Conservation (phyloP, 2,329 filamentous ascomycete genomes). For the Sarocladiaceae sp. region DNA sequence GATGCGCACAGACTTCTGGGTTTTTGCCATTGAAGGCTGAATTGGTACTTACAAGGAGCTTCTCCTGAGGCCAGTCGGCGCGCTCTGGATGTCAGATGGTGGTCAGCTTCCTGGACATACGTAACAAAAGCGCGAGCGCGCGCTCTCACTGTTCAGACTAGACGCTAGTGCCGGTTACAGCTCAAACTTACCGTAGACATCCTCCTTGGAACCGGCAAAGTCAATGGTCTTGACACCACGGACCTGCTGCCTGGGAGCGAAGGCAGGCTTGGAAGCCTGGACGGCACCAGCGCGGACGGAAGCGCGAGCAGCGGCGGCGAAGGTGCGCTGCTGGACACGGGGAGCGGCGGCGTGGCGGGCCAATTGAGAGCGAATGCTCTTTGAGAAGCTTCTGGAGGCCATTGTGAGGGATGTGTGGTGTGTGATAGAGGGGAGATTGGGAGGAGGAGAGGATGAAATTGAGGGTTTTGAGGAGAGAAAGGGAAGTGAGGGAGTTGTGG, state of each 20-base stretch:
- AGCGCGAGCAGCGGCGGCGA: constrained; percentile 54
- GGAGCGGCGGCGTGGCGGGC: constrained; percentile 58
- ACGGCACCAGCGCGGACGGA: constrained; percentile 48
- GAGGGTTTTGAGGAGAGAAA: neutral
- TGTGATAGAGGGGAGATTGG: constrained; percentile 16
- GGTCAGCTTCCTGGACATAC: constrained; percentile 18
- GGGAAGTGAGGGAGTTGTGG: neutral
- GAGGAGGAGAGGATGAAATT: constrained; percentile 8
- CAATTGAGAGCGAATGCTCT: constrained; percentile 57
- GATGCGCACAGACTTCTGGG: too few relatives aligned
- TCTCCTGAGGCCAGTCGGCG: constrained; percentile 96
- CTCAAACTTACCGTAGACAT: constrained; percentile 69
- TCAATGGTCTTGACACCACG: constrained; percentile 98
- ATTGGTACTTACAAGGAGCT: constrained; percentile 66
- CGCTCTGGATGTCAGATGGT: constrained; percentile 58
- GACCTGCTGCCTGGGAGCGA: constrained; percentile 60
- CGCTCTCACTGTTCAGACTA: neutral
- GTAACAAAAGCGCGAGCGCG: constrained; percentile 9
- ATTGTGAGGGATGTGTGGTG: constrained; percentile 45
- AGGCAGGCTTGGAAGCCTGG: constrained; percentile 45
- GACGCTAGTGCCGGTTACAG: neutral
- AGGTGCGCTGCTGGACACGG: constrained; percentile 55
- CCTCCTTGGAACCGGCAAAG: constrained; percentile 93
- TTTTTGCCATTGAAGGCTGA: too few relatives aligned
- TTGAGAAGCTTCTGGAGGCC: constrained; percentile 70